Percentiles rank a stretch among this genome's conserved stretches.
phyloP scores from a whole-genome alignment of 768 basidiomycete genomes.

The Trametes villosa region DNA sequence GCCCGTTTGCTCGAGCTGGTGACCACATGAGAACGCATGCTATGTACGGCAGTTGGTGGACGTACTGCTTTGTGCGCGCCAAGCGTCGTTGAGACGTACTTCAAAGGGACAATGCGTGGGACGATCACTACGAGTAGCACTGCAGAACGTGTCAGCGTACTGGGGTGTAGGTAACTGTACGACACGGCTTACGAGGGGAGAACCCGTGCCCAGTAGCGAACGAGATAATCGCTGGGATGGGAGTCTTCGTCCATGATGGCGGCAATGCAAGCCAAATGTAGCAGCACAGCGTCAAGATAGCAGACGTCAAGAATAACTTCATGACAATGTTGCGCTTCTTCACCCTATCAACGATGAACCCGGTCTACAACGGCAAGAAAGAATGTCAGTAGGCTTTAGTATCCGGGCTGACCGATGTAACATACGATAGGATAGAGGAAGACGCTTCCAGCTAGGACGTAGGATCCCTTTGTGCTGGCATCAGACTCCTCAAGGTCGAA shows the following conservation, averaged over 20 bases:
- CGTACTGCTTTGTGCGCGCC: conserved; percentile 78
- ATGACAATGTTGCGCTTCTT: conserved; percentile 63
- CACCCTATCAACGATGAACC: conserved; percentile 64
- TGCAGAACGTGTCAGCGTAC: conserved; percentile 29
- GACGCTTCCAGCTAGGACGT: conserved; percentile 70
- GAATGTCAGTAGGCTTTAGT: not conserved
- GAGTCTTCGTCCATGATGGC: conserved; percentile 55
- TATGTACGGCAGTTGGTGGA: not conserved
- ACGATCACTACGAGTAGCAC: conserved; percentile 78
- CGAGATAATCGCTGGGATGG: conserved; percentile 61
- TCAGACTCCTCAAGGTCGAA: conserved; percentile 62
- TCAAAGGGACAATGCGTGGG: conserved; percentile 67
- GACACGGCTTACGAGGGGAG: conserved; percentile 57
- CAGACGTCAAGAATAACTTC: conserved; percentile 60
- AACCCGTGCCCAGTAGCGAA: conserved; percentile 77
- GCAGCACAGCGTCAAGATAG: conserved; percentile 58
- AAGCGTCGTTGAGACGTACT: conserved; percentile 78
- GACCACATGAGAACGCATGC: not conserved
- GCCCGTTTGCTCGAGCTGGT: conserved; percentile 74
- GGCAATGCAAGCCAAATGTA: conserved; percentile 73
- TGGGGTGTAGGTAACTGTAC: not conserved
- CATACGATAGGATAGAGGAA: conserved; percentile 72
- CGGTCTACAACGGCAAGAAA: conserved; percentile 50
- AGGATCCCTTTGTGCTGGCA: conserved; percentile 69
- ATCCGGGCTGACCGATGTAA: not conserved